Evolutionary conservation across 305 asterid genomes (phyloP).

Genomic region (Petunia hybrid): DNA sequence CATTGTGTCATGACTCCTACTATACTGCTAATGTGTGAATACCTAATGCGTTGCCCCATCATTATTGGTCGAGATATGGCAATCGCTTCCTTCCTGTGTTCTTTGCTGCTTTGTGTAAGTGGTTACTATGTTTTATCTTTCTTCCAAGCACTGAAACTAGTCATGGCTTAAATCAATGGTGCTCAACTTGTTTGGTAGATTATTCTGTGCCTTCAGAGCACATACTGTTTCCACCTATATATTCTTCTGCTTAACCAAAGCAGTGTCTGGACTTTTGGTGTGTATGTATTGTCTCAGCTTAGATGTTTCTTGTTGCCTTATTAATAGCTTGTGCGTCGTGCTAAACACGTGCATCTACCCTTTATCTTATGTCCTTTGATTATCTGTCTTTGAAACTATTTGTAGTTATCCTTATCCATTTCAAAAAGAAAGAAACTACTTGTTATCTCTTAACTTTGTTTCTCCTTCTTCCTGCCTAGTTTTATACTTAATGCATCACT

Average conservation of each 20-base stretch:
- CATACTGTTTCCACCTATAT: constrained; percentile 14
- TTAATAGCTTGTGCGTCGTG: background rate
- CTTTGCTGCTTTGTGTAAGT: constrained; percentile 90
- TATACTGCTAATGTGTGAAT: constrained; percentile 81
- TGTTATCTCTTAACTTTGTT: background rate
- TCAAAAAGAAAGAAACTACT: too few relatives aligned
- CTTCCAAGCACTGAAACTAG: background rate
- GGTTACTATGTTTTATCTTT: background rate
- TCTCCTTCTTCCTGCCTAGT: background rate
- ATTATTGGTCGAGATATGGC: constrained; percentile 75
- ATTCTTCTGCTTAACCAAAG: background rate
- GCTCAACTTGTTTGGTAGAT: background rate
- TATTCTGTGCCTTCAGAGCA: background rate
- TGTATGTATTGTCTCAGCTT: background rate
- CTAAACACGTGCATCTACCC: background rate
- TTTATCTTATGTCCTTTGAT: background rate
- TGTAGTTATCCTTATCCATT: background rate
- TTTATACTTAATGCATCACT: background rate
- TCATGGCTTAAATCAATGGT: background rate
- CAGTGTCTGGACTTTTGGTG: constrained; percentile 6
- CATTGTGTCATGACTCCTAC: constrained; percentile 94
- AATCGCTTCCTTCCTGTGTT: constrained; percentile 90
- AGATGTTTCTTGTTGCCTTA: constrained; percentile 2
- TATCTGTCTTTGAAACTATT: constrained; percentile 1
- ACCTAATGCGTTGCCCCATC: constrained; percentile 82